Evolutionary conservation across 2,329 filamentous ascomycete species (phyloP), one percentile per base, ranked within the genome.

Genomic region (Fusarium palustre): DNA sequence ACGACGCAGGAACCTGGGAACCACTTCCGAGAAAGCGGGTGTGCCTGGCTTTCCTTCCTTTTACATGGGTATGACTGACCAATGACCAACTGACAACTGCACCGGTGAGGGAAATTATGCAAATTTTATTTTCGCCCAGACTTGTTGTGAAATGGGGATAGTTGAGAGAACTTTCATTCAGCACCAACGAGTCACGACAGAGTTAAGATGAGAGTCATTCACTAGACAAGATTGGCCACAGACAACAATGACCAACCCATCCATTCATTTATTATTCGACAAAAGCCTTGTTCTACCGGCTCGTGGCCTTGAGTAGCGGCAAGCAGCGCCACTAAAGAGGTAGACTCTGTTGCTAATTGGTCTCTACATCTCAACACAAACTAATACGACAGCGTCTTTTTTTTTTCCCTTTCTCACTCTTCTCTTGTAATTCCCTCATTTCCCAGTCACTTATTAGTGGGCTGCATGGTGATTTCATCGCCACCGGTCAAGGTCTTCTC

Each of bases 1-100:
- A 56, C 56, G 67, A 73, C 31, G 70, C 72, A 74, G 72, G 71
- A 71, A 74, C 72, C 41, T 72, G 74, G 72, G 68, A 71, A 74
- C 71, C 41, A 57, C 58, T 57, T 48, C 57, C 49, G 55, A 63
- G 48, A 47, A 50, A 59, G 57, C 68, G 60, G 53, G 66, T 62
- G 68, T 64, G 59, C 68, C 66, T 58, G 52, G 58, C 46, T 59
- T 42, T 33, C 47, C 25, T 34, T 20, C 13, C 8, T 11, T 25
- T 30, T 30, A 10, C 28, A 30, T 11, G 41, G 7, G 22, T 43
- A 16, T 36, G 22, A 36, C 12, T 48, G 43, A 38, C 42, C 36
- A 43, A 64, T 70, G 57, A 52, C n/a, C 45, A 45, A 54, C 15
- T 33, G 28, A 22, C 24, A 34, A 43, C 48, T 52, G 34, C 48